A percentile compares a stretch with the other conserved stretches of the same genome.
These are phyloP conservation scores for Clonostachys rhizophaga DNA, from an alignment of 2,329 filamentous ascomycete species.

Conservation along the genomic window DNA sequence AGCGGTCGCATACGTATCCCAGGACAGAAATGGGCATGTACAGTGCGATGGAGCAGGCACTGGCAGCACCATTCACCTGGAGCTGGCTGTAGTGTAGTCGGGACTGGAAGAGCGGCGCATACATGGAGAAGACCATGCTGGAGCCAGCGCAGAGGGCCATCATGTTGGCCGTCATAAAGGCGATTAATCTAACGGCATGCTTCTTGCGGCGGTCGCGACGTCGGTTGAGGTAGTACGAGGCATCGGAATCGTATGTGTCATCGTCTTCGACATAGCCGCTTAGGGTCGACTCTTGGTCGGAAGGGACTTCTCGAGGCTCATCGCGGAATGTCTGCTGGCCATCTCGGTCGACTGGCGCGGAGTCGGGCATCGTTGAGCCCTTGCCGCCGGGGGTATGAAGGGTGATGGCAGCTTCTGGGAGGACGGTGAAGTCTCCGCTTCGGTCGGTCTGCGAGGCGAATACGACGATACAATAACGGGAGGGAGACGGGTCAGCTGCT, in stretches of 20 bases:
- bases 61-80: conserved; percentile 86
- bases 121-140: conserved; percentile 90
- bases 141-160: conserved; percentile 77
- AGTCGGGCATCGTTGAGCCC: not conserved
- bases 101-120: conserved; percentile 85
- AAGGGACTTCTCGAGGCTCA: not conserved
- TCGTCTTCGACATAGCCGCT: conserved; percentile 2
- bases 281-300: not conserved
- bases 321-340: not conserved
- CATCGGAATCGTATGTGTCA: conserved; percentile 4
- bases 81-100: conserved; percentile 84
- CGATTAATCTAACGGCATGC: conserved; percentile 32
- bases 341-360: not conserved
- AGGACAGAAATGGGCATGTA: conserved; percentile 90
- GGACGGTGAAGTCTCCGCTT: too few relatives aligned
- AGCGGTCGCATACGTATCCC: conserved; percentile 87
- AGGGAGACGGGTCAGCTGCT: too few relatives aligned
- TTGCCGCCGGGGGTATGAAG: too few relatives aligned
- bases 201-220: conserved; percentile 16
- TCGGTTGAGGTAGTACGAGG: not conserved
- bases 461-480: too few relatives aligned
- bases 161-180: conserved; percentile 50
- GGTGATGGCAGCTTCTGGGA: too few relatives aligned
- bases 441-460: too few relatives aligned
- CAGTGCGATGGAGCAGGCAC: conserved; percentile 80